Evolutionary conservation across 495 filamentous ascomycete species (phyloP), one percentile per base, ranked within the genome.

Genomic region (Hypoxylon intermedium): DNA sequence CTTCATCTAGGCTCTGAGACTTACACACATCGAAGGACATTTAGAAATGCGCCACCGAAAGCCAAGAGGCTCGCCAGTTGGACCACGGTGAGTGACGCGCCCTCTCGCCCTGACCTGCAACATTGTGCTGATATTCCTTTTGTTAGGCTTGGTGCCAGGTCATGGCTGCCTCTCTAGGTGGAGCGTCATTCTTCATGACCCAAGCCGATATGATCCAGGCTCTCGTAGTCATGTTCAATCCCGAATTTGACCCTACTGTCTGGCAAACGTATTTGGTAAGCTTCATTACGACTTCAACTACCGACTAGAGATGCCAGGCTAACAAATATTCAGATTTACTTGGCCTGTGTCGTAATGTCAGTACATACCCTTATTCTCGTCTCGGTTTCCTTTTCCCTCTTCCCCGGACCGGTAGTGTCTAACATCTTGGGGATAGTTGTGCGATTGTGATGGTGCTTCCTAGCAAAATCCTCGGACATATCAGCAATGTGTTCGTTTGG

Each of bases 181-280:
- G 45, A 26, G 45, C 45, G 19, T 48, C 45, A 6, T 48, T 48
- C 45, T 48, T 26, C 45, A 48, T 48, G 45, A 48, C 45, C 20
- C 45, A 48, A 33, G 45, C 45, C 9, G 24, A 48, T 33, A 48
- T 48, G 45, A 48, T 48, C 24, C 45, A 48, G 31, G 45, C 45
- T 4, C 45, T 48, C 24, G 45, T 48, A 4, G 45, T 48, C 16
- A 48, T 48, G 45, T 48, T 48, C 31, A 48, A 48, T 13, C 45
- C 45, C 1, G 45, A 48, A 1, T 48, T 48, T 31, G 45, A 31
- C 16, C 45, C 45, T 26, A 48, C 45, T 16, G 24, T 11, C 9
- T 48, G 45, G 45, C 45, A 48, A 18, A 31, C 24, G 2, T 48
- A 48, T 16, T 31, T 48, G 45, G 45, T 48, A 31, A 48, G n/a